Evolutionary conservation across 2,329 filamentous ascomycete species (phyloP), one percentile per base, ranked within the genome.

Genomic region (Stachybotrys chartarum): DNA sequence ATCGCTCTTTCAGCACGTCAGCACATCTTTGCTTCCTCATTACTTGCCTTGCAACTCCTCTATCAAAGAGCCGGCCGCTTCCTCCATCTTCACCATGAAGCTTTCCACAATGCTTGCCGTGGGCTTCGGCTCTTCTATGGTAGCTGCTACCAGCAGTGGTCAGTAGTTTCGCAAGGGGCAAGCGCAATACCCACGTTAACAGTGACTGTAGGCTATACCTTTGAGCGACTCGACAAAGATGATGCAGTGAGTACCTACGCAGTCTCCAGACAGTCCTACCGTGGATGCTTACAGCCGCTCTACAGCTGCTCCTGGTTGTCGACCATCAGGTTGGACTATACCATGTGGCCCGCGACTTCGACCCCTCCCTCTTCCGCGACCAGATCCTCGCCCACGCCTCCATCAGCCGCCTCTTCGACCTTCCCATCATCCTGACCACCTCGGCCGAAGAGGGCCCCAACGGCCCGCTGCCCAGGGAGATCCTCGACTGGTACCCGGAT

Each of bases 381-480:
- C 82, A 82, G 68, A 83, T 90, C 59, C 72, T 88, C 47, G 87
- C 84, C 1, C 87, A 90, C 61, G 80, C 86, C 17, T 80, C 80
- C 6, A 67, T 90, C 2, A 87, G 82, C 55, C 80, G 84, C 54
- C 71, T 84, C 54, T 91, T 91, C 64, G 71, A 85, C 63, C 67
- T 90, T 3, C 87, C 88, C 6, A 82, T 86, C 6, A 75, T 92
- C 56, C 69, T 91, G 74, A 88, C 85, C 10, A 87, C 84, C 6
- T 90, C 86, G 7, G 84, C 86, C 5, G 79, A 90, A 62, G 7
- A 55, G 70, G 87, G 87, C 5, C 87, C 87, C 51, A 91, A 91
- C 66, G 87, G 88, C 1, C 83, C 80, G 1, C 72, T 91, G 1
- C 84, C 86, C 10, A 82, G 85, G 62, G 87, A 90, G 63, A 87